Base-by-base conservation (phyloP, 2,329 filamentous ascomycete genomes). In the Lanzia echinophila region DNA sequence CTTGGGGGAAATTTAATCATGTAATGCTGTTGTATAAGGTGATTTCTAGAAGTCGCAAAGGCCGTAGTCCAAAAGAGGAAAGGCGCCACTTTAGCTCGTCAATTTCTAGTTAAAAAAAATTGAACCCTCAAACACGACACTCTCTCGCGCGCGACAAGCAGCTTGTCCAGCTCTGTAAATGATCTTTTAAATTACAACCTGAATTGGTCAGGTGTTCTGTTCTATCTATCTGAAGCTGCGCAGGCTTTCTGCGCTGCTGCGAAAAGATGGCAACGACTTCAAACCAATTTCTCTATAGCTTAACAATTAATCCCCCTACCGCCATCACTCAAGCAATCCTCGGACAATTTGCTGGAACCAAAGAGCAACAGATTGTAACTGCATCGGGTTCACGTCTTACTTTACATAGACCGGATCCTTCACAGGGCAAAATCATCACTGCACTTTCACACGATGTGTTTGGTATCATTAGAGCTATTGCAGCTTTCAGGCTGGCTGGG, bases 281-380 rank as follows among this genome's bases (percentile, higher is more conserved):
- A 62, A 92, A 92, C 71, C 95, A 96, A 90, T 96, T 96, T 72
- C 85, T 99, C 75, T 99, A 99, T 76, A 94, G 90, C 67, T 79
- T 99, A 75, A 97, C 94, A 63, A 86, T 99, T 67, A 90, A 96
- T 73, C 87, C 89, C 64, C 89, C 94, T 33, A 91, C 90, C 62
- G 87, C 90, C 56, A 84, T 96, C 67, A 90, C 87, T 48, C 87
- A 95, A 73, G 91, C 94, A 60, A 87, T 96, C 61, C 80, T 96
- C 56, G 95, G 94, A 64, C 92, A 97, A 74, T 97, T 97, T 73
- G 86, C 90, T 57, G 91, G 92, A 62, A 96, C 90, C 60, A 95
- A 92, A 75, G 92, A 96, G 73, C 94, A 99, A 77, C 91, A 96
- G 73, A 96, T 99, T 69, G 83, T 96, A 70, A 92, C 91, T 28